These are phyloP conservation scores for Cladosporium oxysporum DNA, from an alignment of 2,329 filamentous ascomycete genomes.

Conservation along the genomic window DNA sequence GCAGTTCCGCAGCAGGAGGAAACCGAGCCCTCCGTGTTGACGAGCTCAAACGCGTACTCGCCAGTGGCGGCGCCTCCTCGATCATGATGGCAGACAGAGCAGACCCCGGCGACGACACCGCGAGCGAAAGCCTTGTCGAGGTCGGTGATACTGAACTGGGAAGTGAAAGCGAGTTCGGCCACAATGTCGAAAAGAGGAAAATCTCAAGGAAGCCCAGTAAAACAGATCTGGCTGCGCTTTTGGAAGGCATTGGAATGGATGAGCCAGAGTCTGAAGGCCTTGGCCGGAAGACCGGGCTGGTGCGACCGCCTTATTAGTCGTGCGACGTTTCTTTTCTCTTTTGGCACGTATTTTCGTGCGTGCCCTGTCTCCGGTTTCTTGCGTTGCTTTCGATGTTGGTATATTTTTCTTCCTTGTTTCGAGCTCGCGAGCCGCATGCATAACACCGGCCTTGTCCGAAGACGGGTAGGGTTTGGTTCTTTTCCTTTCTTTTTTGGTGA, in stretches of 20 bases:
- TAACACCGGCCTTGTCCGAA: background rate
- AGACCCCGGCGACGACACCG: slow-evolving; percentile 53
- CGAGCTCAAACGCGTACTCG: slow-evolving; percentile 49
- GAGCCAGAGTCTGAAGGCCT: slow-evolving; percentile 8
- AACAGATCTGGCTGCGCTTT: slow-evolving; percentile 20
- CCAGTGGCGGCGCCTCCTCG: slow-evolving; percentile 30
- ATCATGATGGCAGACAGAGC: slow-evolving; percentile 40
- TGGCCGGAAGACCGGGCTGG: background rate
- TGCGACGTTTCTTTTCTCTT: background rate
- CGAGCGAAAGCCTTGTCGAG: slow-evolving; percentile 65
- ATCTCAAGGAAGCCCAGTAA: slow-evolving; percentile 19
- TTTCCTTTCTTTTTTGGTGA: background rate
- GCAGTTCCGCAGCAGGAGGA: slow-evolving; percentile 43
- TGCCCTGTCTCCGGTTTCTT: background rate
- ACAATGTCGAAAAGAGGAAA: slow-evolving; percentile 9
- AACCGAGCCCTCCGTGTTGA: slow-evolving; percentile 45
- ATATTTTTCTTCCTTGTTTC: background rate
- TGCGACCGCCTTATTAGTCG: slow-evolving; percentile 16
- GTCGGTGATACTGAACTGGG: slow-evolving; percentile 27
- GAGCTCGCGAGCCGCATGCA: background rate
- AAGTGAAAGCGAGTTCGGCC: slow-evolving; percentile 23
- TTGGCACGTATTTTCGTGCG: background rate
- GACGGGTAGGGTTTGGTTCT: background rate
- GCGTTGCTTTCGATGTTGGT: background rate
- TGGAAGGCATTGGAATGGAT: slow-evolving; percentile 21